Percentiles rank a stretch among this genome's conserved stretches.
These are phyloP conservation scores for Phylloporus sp. DNA, from an alignment of 768 basidiomycete genomes.

Conservation along the genomic window DNA sequence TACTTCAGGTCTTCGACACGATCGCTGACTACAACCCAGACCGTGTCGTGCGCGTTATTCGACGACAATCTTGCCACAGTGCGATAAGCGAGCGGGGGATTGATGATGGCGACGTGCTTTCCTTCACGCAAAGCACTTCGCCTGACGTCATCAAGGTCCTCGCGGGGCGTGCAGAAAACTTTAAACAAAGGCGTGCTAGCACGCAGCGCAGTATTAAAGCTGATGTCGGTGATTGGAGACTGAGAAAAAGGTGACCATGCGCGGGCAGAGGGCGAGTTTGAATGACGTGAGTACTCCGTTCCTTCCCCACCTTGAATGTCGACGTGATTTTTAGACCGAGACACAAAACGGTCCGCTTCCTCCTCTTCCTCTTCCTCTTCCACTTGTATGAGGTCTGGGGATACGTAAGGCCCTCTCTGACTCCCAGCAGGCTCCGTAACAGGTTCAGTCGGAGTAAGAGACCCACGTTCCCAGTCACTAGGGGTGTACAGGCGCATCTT, in stretches of 20 bases:
- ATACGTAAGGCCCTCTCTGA: constrained; percentile 1
- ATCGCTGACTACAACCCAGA: constrained; percentile 33
- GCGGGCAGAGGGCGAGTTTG: constrained; percentile 23
- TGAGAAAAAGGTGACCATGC: constrained; percentile 28
- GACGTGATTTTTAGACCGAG: constrained; percentile 7
- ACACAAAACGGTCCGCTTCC: constrained; percentile 6
- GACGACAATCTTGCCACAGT: constrained; percentile 16
- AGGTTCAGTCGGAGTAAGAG: constrained; percentile 31
- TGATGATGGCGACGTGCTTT: constrained; percentile 29
- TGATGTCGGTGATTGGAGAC: constrained; percentile 21
- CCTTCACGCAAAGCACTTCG: constrained; percentile 29
- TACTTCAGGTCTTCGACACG: constrained; percentile 31
- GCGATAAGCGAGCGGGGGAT: constrained; percentile 24
- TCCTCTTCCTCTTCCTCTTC: constrained; percentile 10
- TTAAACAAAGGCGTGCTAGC: constrained; percentile 33
- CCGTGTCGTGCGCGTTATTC: constrained; percentile 18
- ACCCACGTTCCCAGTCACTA: constrained; percentile 19
- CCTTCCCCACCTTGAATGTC: constrained; percentile 6
- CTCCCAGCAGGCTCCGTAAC: constrained; percentile 17
- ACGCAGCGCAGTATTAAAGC: constrained; percentile 23
- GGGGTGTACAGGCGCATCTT: constrained; percentile 25
- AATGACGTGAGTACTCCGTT: constrained; percentile 11
- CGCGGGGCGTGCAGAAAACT: constrained; percentile 30
- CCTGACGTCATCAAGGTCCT: constrained; percentile 24
- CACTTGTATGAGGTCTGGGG: constrained; percentile 5